Evolutionary conservation across 148 eudicot species (phyloP), one percentile per base, ranked within the genome.

Genomic region (Camellia granthamiana): DNA sequence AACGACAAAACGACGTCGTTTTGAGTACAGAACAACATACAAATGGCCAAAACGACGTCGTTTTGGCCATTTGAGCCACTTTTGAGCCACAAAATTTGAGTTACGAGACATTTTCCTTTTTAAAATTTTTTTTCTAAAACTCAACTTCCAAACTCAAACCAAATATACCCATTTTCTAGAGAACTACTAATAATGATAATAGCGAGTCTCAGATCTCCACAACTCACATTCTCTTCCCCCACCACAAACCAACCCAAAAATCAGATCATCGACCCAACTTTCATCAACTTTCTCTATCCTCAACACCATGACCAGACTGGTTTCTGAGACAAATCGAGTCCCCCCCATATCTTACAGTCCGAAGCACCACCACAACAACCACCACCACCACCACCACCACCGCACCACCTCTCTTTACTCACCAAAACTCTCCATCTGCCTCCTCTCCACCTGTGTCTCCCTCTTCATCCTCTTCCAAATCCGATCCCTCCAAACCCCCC

Each of bases 401-500:
- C 76, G 55, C 65, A 9, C 63, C 5, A 19, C 66, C 7, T 82
- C 77, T 38, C 79, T 67, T 65, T 84, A 77, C 81, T 78, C 93
- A 8, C 84, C 88, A 42, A 84, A 86, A 63, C 81, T 87, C 73
- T 90, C 87, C 1, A 41, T 88, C 38, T 49, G 76, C 83, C 75
- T 89, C 68, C 54, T 87, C 15, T 69, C 78, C 49, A 60, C 70
- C 0, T 80, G 82, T 21, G 77, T 79, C 64, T 18, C 78, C 21
- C 70, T 90, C 55, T 89, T 90, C 77, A 8, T 89, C 72, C 54
- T 90, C 77, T 84, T 89, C 69, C 87, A 88, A 69, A 78, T 85
- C 77, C 86, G 85, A 58, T 81, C 87, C 38, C 84, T 86, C 43
- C 88, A 46, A 76, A 6, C 73, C 49, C 52, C 74, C 9, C 58